Percentiles rank a stretch among this genome's conserved stretches.
Conservation (phyloP, 768 basidiomycete genomes). For the Lactarius evosmus region DNA sequence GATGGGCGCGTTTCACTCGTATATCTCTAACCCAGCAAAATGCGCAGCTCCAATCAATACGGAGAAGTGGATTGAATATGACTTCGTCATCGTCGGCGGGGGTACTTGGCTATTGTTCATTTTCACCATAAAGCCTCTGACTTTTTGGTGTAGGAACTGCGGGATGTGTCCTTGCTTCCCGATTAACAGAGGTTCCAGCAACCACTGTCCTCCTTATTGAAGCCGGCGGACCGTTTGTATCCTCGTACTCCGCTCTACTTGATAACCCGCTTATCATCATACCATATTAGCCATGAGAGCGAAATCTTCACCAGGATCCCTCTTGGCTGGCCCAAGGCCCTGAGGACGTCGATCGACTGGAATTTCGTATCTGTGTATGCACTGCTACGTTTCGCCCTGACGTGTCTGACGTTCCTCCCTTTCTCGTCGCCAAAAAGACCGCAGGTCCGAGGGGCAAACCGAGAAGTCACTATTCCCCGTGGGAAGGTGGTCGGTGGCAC, state of each 20-base stretch:
- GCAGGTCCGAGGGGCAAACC: neutral
- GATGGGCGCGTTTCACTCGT: slow-evolving; percentile 11
- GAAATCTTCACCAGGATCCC: slow-evolving; percentile 7
- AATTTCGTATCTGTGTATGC: slow-evolving; percentile 6
- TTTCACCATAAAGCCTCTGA: neutral
- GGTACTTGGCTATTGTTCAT: slow-evolving; percentile 28
- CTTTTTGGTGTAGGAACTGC: slow-evolving; percentile 46
- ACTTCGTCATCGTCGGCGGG: slow-evolving; percentile 39
- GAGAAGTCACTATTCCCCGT: slow-evolving; percentile 4
- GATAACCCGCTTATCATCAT: neutral
- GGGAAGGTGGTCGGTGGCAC: slow-evolving; percentile 16
- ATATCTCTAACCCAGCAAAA: slow-evolving; percentile 4
- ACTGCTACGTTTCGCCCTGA: neutral
- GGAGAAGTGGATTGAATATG: slow-evolving; percentile 28
- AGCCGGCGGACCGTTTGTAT: slow-evolving; percentile 54
- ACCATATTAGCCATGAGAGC: slow-evolving; percentile 7
- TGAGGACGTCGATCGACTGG: slow-evolving; percentile 15
- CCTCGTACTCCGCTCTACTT: neutral
- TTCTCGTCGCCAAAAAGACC: neutral
- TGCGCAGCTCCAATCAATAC: neutral
- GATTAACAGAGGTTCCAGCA: slow-evolving; percentile 53
- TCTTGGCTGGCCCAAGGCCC: slow-evolving; percentile 8
- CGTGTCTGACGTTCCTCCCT: neutral
- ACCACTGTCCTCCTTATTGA: slow-evolving; percentile 56
- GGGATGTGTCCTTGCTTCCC: slow-evolving; percentile 57